Conservation (phyloP, 768 basidiomycete species). For the Porpolomopsis calyptriformis region DNA sequence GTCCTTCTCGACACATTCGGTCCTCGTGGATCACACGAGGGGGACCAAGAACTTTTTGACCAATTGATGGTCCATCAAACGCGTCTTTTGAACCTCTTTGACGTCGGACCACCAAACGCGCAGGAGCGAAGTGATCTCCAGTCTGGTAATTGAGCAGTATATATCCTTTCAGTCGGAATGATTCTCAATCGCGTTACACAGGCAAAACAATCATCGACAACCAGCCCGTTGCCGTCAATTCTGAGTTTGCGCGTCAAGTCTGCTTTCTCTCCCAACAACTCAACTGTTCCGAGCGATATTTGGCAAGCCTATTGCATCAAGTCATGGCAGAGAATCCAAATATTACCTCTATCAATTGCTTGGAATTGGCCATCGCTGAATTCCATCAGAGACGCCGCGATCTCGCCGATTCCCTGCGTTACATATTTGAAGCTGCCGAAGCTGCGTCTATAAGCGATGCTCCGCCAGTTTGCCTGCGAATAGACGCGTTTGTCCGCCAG, state of each 20-base stretch:
- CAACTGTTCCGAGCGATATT: slow-evolving; percentile 70
- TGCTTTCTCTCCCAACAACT: slow-evolving; percentile 75
- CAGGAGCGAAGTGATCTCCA: slow-evolving; percentile 67
- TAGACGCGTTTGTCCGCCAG: slow-evolving; percentile 43
- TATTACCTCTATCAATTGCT: slow-evolving; percentile 39
- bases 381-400: slow-evolving; percentile 63
- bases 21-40: slow-evolving; percentile 33
- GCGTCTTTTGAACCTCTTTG: slow-evolving; percentile 51
- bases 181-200: slow-evolving; percentile 19
- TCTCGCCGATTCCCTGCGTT: slow-evolving; percentile 59
- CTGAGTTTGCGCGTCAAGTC: slow-evolving; percentile 69
- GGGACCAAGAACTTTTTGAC: slow-evolving; percentile 69
- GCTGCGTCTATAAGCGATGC: not conserved
- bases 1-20: slow-evolving; percentile 39
- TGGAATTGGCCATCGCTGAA: slow-evolving; percentile 57
- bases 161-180: not conserved
- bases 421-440: slow-evolving; percentile 50
- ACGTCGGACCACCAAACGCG: slow-evolving; percentile 49
- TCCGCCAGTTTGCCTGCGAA: slow-evolving; percentile 33
- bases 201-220: slow-evolving; percentile 59
- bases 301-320: slow-evolving; percentile 57
- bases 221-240: slow-evolving; percentile 59
- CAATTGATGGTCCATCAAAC: slow-evolving; percentile 58
- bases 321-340: slow-evolving; percentile 60
- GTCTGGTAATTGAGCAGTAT: slow-evolving; percentile 33